Conservation (phyloP, 495 filamentous ascomycete genomes). For the Hypoxylon fragiforme region DNA sequence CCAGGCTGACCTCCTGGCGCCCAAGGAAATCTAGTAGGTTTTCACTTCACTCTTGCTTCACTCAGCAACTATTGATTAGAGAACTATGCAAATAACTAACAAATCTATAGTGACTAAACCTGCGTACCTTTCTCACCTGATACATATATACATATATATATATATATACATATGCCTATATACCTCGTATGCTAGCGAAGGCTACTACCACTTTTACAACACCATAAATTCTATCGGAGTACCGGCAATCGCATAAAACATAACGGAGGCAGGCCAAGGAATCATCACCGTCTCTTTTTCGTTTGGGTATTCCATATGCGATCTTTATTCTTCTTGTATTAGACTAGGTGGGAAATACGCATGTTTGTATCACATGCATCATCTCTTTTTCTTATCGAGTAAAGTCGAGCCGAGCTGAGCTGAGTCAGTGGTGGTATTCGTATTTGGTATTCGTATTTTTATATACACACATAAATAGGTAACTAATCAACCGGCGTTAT, state of each 20-base stretch:
- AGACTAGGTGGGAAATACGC: slow-evolving; percentile 15
- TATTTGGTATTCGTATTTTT: background rate
- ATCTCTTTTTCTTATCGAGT: no score
- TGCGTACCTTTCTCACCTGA: background rate
- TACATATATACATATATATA: no score
- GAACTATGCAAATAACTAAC: slow-evolving; percentile 8
- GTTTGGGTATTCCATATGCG: slow-evolving; percentile 17
- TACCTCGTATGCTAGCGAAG: no score
- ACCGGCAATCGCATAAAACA: background rate
- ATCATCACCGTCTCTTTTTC: background rate
- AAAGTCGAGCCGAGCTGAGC: no score
- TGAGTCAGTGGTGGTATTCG: no score
- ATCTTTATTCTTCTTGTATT: slow-evolving; percentile 2
- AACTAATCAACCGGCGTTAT: no score
- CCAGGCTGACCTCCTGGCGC: slow-evolving; percentile 91
- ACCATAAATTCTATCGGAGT: background rate
- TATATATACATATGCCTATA: no score
- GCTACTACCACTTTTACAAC: background rate
- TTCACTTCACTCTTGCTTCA: background rate
- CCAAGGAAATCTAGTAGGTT: slow-evolving; percentile 95
- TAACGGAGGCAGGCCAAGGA: background rate
- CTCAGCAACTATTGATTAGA: no score
- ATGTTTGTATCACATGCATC: no score
- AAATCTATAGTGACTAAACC: slow-evolving; percentile 17
- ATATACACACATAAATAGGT: background rate